Evolutionary conservation across 768 basidiomycete species (phyloP), one percentile per base, ranked within the genome.

Genomic region (Chalciporus chontae): DNA sequence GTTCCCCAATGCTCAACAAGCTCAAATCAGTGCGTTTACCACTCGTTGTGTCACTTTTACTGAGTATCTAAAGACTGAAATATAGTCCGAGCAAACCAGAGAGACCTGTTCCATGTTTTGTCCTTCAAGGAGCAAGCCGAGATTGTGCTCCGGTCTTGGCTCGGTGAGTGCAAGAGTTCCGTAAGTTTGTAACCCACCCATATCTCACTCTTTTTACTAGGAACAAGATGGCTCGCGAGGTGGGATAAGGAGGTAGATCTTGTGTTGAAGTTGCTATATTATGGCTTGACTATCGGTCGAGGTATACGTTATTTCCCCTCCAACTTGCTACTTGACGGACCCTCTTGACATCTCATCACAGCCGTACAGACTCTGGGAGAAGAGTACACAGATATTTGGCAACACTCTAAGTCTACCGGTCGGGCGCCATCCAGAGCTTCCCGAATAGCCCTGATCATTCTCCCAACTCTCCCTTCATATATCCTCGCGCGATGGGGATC

Each of bases 341-440:
- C 27, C 18, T 7, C 42, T 56, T 66, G 42, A 55, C 49, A 32
- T 52, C 38, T 17, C 46, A 34, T 9, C 8, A 34, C 45, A 93
- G 90, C 84, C 14, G 77, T 76, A 9, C 90, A 93, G 67, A 91
- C 87, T 4, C 74, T 93, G 1, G 91, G 91, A n/a, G 91, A 94
- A 66, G 91, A 94, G 62, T 94, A 94, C 59, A 91, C 89, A 1
- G 85, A 87, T 59, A 83, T 87, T 29, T 89, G 90, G 87, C 81
- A 84, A 55, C 79, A 83, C 49, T 80, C 84, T 10, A 62, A 71
- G 3, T 68, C 65, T 24, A 70, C 66, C 1, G 56, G 63, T 17
- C 49, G 64, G 27, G 57, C 75, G 18, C 85, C 82, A 3, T 72
- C 81, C 13, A 65, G 56, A 18, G 61, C 61, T 43, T 61, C 71